Conservation (phyloP, 768 basidiomycete genomes). For the Suillus subluteus region DNA sequence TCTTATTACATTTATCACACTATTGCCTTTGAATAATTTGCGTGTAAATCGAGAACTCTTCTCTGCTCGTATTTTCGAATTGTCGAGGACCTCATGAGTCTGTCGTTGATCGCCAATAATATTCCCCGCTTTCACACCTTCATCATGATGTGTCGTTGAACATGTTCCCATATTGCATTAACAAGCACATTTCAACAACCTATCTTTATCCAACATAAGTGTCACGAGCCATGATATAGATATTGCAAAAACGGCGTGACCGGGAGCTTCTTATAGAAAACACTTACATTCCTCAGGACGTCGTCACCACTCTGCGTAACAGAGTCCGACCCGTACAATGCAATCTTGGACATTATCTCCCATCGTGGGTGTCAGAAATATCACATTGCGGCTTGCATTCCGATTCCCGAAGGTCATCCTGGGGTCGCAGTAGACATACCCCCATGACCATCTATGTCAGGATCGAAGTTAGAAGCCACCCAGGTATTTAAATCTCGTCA, state of each 20-base stretch:
- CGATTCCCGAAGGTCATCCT: background rate
- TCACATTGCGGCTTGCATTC: background rate
- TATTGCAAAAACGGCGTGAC: background rate
- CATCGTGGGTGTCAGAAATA: background rate
- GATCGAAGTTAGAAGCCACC: background rate
- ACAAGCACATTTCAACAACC: background rate
- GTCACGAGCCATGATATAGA: background rate
- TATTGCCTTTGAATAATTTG: background rate
- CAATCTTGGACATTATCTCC: background rate
- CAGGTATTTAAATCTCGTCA: constrained; percentile 1
- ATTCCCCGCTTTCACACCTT: constrained; percentile 7
- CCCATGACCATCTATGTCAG: constrained; percentile 1
- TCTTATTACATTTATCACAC: background rate
- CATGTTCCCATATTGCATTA: background rate
- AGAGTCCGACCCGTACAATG: background rate
- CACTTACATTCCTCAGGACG: too few relatives aligned
- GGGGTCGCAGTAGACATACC: constrained; percentile 4
- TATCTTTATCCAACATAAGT: background rate
- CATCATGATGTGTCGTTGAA: background rate
- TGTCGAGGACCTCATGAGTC: background rate
- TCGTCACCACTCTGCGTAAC: background rate
- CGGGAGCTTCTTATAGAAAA: background rate
- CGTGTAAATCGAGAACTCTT: background rate
- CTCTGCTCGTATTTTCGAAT: background rate
- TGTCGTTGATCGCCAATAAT: background rate